phyloP scores from a whole-genome alignment of 2,329 filamentous ascomycete genomes.

The Phaeosphaeria sp. region DNA sequence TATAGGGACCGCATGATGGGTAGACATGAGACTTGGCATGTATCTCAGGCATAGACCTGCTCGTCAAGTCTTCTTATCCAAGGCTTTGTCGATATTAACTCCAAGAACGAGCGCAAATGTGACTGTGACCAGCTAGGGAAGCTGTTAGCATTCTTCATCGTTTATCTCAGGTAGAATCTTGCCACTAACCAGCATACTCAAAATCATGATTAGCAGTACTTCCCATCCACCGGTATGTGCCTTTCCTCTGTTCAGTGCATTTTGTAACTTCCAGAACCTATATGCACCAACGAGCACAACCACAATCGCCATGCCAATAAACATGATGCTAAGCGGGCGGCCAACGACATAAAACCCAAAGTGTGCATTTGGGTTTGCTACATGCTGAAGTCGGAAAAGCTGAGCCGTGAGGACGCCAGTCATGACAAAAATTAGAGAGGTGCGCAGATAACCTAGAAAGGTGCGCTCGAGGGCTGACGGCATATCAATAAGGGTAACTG shows the following conservation, averaged over 20 bases:
- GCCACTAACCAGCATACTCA: conserved; percentile 57
- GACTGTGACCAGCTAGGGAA: conserved; percentile 16
- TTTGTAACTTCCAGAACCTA: conserved; percentile 68
- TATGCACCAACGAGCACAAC: conserved; percentile 61
- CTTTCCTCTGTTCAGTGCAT: conserved; percentile 64
- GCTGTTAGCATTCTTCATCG: conserved; percentile 4
- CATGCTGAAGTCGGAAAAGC: conserved; percentile 67
- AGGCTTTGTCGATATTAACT: conserved; percentile 22
- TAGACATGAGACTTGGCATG: too few relatives aligned
- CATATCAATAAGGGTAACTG: conserved; percentile 1
- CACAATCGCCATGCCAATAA: conserved; percentile 57
- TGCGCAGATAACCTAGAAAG: conserved; percentile 75
- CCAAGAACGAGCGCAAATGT: conserved; percentile 27
- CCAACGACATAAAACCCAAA: conserved; percentile 69
- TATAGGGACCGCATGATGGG: neutral
- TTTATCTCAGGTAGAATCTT: neutral
- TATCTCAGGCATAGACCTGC: too few relatives aligned
- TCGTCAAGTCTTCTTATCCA: neutral
- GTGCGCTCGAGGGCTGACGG: conserved; percentile 73
- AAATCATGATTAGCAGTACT: conserved; percentile 55
- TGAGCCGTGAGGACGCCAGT: conserved; percentile 70
- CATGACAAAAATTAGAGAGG: conserved; percentile 72
- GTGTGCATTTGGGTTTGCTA: conserved; percentile 48
- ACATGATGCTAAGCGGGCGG: conserved; percentile 62
- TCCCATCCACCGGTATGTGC: conserved; percentile 66